phyloP scores from a whole-genome alignment of 169 alveolate genomes.

The Plasmodium vivax region DNA sequence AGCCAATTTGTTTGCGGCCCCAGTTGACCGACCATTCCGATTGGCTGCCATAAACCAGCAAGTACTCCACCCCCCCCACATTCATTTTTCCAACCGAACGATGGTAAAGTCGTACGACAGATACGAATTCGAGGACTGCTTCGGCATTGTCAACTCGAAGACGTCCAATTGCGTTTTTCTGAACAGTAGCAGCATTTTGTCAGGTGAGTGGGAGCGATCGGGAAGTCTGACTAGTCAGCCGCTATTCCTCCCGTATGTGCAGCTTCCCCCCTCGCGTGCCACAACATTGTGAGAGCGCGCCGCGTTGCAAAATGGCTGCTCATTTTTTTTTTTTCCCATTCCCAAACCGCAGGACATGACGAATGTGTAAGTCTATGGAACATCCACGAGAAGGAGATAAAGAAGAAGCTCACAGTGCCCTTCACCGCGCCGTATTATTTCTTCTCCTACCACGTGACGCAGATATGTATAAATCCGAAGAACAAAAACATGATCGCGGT shows the following conservation, averaged over 20 bases:
- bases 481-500: conserved; percentile 82
- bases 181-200: conserved; percentile 47
- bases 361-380: conserved; percentile 71
- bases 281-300: not conserved
- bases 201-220: conserved; percentile 58
- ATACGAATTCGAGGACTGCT: conserved; percentile 86
- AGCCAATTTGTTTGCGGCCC: not conserved
- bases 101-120: conserved; percentile 93
- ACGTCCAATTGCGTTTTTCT: conserved; percentile 78
- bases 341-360: conserved; percentile 61
- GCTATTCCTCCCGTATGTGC: not conserved
- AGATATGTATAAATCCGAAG: conserved; percentile 76
- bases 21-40: not conserved
- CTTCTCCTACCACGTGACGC: conserved; percentile 77
- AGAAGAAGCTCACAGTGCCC: conserved; percentile 72
- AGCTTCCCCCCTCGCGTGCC: not conserved
- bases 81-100: not conserved
- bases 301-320: conserved; percentile 52
- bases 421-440: conserved; percentile 79
- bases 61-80: not conserved
- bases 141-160: conserved; percentile 85
- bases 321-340: not conserved
- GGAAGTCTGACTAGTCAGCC: not conserved
- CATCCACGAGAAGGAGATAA: conserved; percentile 60
- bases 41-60: not conserved